Evolutionary conservation across 192 early-diverging fungal species (phyloP).

Genomic region (Coemansia sp.): DNA sequence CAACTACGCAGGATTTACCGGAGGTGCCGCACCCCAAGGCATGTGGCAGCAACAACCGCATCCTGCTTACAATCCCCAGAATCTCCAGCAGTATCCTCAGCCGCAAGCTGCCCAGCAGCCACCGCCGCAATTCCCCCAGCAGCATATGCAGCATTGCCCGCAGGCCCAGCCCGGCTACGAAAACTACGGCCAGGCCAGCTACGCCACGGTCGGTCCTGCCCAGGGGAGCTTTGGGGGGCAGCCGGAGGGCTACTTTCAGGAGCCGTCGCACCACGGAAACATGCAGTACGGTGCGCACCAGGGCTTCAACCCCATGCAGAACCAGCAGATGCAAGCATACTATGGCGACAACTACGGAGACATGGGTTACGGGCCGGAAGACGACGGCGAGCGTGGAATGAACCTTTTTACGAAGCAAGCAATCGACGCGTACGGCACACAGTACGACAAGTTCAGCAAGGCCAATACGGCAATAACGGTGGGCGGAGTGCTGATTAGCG

Average conservation of each 20-base stretch:
- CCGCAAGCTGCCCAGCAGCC: conserved; percentile 4
- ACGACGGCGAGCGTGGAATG: conserved; percentile 33
- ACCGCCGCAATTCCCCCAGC: conserved; percentile 2
- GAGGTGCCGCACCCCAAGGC: neutral
- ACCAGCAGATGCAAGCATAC: neutral
- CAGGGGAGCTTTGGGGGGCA: too few relatives aligned
- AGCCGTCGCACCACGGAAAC: neutral
- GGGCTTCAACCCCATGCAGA: neutral
- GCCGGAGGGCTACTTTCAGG: too few relatives aligned
- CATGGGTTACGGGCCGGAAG: conserved; percentile 3
- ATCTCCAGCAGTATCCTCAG: neutral
- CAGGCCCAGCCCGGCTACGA: conserved; percentile 2
- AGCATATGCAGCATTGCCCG: conserved; percentile 9
- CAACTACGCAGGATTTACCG: conserved; percentile 10
- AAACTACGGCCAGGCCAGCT: neutral
- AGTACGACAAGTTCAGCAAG: conserved; percentile 6
- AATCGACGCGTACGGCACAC: conserved; percentile 22
- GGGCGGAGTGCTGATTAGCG: neutral
- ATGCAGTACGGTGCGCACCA: conserved; percentile 3
- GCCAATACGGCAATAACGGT: neutral
- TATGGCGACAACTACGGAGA: neutral
- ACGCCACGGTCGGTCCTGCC: too few relatives aligned
- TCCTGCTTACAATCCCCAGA: neutral
- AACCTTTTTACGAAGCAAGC: conserved; percentile 26
- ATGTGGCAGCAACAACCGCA: conserved; percentile 1